Evolutionary conservation across 2,329 filamentous ascomycete species (phyloP).

Genomic region (Cladophialophora bantiana): DNA sequence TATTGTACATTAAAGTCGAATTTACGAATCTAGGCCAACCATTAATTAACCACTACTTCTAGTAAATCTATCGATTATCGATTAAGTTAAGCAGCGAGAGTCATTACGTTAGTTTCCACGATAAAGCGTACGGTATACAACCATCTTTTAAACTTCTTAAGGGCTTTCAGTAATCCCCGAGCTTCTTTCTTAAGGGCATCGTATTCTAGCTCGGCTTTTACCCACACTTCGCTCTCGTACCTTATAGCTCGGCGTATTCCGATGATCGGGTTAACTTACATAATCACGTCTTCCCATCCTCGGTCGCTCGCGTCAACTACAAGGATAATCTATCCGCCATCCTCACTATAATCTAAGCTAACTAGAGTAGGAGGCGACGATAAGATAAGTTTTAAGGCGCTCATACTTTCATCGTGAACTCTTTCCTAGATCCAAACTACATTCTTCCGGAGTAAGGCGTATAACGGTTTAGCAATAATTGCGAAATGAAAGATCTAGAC

Average conservation of each 20-base stretch:
- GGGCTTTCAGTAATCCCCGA: neutral
- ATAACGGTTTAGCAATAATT: no score
- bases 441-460: no score
- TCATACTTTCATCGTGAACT: neutral
- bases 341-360: neutral
- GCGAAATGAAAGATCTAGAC: no score
- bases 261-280: neutral
- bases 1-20: constrained; percentile 3
- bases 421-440: neutral
- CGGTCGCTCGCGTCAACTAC: neutral
- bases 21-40: neutral
- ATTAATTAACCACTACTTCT: neutral
- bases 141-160: constrained; percentile 2
- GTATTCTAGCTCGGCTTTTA: neutral
- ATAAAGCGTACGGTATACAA: neutral
- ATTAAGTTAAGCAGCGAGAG: neutral
- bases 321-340: neutral
- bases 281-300: neutral
- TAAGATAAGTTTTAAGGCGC: neutral
- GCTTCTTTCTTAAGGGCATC: neutral
- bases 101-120: constrained; percentile 3
- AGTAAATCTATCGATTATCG: neutral
- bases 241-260: neutral
- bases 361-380: neutral
- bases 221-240: neutral